A percentile compares a stretch with the other conserved stretches of the same genome.
Conservation (phyloP, 1,284 basidiomycete species). For the Flammula alnicola region DNA sequence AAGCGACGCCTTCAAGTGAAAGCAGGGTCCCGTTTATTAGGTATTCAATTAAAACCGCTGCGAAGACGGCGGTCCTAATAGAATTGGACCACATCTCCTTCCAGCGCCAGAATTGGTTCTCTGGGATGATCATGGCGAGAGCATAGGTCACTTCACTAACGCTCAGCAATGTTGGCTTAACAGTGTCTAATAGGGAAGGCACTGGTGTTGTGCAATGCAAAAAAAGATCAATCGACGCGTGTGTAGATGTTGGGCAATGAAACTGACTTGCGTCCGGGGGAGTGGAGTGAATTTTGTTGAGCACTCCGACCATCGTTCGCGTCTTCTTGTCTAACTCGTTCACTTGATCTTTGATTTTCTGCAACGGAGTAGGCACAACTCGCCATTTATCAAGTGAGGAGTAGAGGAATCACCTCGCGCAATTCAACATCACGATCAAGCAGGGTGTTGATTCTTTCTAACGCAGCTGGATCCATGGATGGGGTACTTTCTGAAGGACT, state of each 20-base stretch:
- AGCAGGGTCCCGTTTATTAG: slow-evolving; percentile 64
- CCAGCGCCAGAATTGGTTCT: slow-evolving; percentile 82
- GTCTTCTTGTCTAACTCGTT: slow-evolving; percentile 74
- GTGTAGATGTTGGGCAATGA: too few species aligned
- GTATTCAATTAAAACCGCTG: slow-evolving; percentile 69
- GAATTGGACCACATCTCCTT: slow-evolving; percentile 79
- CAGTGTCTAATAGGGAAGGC: slow-evolving; percentile 58
- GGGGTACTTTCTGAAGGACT: too few species aligned
- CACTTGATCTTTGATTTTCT: slow-evolving; percentile 81
- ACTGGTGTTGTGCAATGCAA: too few species aligned
- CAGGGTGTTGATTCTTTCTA: slow-evolving; percentile 34
- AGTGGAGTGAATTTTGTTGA: slow-evolving; percentile 81
- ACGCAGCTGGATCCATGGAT: slow-evolving; percentile 27
- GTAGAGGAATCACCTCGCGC: slow-evolving; percentile 29
- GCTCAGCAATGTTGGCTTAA: slow-evolving; percentile 56
- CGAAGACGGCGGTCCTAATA: slow-evolving; percentile 66
- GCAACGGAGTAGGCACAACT: slow-evolving; percentile 9
- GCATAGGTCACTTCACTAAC: slow-evolving; percentile 57
- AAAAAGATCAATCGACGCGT: too few species aligned
- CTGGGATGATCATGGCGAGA: slow-evolving; percentile 62
- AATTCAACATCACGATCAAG: slow-evolving; percentile 37
- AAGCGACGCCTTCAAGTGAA: slow-evolving; percentile 54
- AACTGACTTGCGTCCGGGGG: slow-evolving; percentile 59
- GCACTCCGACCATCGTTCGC: slow-evolving; percentile 63
- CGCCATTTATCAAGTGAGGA: background rate